Conservation (phyloP, 495 filamentous ascomycete species). For the Xylaria scruposa region DNA sequence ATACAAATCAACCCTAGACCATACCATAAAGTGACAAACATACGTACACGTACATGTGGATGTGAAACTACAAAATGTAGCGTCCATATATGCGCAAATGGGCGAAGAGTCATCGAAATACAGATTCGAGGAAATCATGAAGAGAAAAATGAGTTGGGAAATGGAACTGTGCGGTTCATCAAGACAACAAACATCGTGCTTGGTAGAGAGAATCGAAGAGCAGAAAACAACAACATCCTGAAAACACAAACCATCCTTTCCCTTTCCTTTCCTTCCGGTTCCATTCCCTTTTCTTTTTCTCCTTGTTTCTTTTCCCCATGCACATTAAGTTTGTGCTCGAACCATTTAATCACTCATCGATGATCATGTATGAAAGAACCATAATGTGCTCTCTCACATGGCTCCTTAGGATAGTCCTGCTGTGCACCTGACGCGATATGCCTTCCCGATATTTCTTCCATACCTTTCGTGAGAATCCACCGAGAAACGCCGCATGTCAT, state of each 20-base stretch:
- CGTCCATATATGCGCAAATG: constrained; percentile 9
- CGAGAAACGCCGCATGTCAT: constrained; percentile 24
- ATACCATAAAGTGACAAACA: not conserved
- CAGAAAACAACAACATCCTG: constrained; percentile 25
- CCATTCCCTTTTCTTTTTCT: constrained; percentile 25
- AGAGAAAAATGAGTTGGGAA: constrained; percentile 1
- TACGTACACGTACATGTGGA: not conserved
- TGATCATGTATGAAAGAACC: constrained; percentile 22
- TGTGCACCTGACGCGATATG: not conserved
- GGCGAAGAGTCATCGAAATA: constrained; percentile 11
- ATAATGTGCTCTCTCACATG: not conserved
- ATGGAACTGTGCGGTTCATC: not conserved
- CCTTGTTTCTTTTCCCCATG: constrained; percentile 17
- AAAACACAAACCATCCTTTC: constrained; percentile 8
- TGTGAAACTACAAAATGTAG: not conserved
- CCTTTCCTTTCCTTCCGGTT: constrained; percentile 23
- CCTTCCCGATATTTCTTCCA: constrained; percentile 1
- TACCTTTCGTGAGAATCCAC: constrained; percentile 17
- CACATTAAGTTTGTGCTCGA: constrained; percentile 9
- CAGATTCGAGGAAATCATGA: not conserved
- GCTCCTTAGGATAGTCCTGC: not conserved
- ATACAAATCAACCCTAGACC: not conserved
- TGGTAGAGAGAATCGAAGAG: constrained; percentile 21
- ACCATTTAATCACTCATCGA: constrained; percentile 27
- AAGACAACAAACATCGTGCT: constrained; percentile 6